Evolutionary conservation across 768 basidiomycete species (phyloP).

Genomic region (Rhodotorula kratochvilovae): DNA sequence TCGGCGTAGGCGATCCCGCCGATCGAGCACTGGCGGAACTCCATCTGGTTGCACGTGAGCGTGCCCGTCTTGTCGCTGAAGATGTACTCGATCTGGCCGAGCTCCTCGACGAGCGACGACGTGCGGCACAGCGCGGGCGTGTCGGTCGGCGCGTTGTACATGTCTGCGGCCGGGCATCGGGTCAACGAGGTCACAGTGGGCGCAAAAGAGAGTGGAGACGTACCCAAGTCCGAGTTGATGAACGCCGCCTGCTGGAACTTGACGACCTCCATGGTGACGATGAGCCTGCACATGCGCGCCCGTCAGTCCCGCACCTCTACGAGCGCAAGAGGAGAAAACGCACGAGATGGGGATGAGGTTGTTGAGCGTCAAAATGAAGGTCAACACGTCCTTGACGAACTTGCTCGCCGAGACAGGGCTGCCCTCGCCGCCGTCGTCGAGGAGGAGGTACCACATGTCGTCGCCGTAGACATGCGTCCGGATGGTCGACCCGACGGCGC

Average conservation of each 20-base stretch:
- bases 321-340: slow-evolving; percentile 21
- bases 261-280: slow-evolving; percentile 99
- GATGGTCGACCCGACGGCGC: slow-evolving; percentile 86
- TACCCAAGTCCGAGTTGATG: slow-evolving; percentile 69
- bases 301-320: neutral
- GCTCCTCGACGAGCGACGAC: slow-evolving; percentile 93
- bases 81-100: slow-evolving; percentile 97
- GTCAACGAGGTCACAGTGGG: slow-evolving; percentile 43
- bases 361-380: slow-evolving; percentile 81
- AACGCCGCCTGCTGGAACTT: slow-evolving; percentile 96
- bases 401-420: slow-evolving; percentile 53
- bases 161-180: slow-evolving; percentile 56
- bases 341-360: slow-evolving; percentile 94
- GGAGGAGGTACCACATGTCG: slow-evolving; percentile 84
- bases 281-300: slow-evolving; percentile 54
- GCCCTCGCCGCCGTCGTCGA: slow-evolving; percentile 48
- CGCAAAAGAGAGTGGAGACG: neutral
- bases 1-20: slow-evolving; percentile 86
- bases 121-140: slow-evolving; percentile 97
- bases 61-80: slow-evolving; percentile 99
- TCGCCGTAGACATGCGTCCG: slow-evolving; percentile 83
- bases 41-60: slow-evolving; percentile 75
- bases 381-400: slow-evolving; percentile 93
- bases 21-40: slow-evolving; percentile 86
- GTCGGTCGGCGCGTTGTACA: slow-evolving; percentile 93